Conservation (phyloP, 1,284 basidiomycete genomes). For the Rhodotorula glutinis region DNA sequence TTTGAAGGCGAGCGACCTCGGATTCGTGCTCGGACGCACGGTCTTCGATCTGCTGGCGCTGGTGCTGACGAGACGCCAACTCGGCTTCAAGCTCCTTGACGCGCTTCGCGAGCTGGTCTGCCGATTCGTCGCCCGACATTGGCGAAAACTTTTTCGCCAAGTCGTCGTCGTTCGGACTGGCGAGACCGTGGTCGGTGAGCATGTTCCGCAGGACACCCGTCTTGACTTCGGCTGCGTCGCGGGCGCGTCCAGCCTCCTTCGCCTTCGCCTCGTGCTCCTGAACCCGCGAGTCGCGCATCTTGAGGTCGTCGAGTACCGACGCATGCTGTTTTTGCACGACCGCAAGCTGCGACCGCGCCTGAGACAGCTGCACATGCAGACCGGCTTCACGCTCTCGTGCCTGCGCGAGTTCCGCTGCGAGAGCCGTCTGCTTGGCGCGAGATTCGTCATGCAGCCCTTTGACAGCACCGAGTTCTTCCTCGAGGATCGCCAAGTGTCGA, state of each 20-base stretch:
- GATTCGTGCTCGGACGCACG: slow-evolving; percentile 22
- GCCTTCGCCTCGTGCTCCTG: slow-evolving; percentile 68
- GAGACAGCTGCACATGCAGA: slow-evolving; percentile 66
- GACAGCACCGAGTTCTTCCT: slow-evolving; percentile 69
- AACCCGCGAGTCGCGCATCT: slow-evolving; percentile 53
- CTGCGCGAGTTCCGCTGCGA: slow-evolving; percentile 62
- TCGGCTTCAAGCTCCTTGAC: slow-evolving; percentile 72
- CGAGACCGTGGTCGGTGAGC: slow-evolving; percentile 81
- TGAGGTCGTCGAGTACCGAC: slow-evolving; percentile 66
- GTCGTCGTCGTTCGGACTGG: slow-evolving; percentile 61
- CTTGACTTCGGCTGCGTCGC: slow-evolving; percentile 71
- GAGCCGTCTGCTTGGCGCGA: slow-evolving; percentile 41
- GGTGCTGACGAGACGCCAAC: slow-evolving; percentile 51
- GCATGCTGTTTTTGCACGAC: slow-evolving; percentile 74
- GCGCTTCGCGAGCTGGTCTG: slow-evolving; percentile 66
- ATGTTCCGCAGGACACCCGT: slow-evolving; percentile 78
- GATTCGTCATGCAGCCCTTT: slow-evolving; percentile 74
- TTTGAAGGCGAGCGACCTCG: slow-evolving; percentile 24
- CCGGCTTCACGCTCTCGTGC: slow-evolving; percentile 61
- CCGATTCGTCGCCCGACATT: slow-evolving; percentile 51
- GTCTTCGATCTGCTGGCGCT: slow-evolving; percentile 22
- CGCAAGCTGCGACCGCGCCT: slow-evolving; percentile 72
- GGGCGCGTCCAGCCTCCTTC: slow-evolving; percentile 64
- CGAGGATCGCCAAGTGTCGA: slow-evolving; percentile 62
- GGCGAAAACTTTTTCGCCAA: slow-evolving; percentile 56